These are phyloP conservation scores for Aspergillus felis DNA, from an alignment of 2,329 filamentous ascomycete genomes.

Conservation along the genomic window DNA sequence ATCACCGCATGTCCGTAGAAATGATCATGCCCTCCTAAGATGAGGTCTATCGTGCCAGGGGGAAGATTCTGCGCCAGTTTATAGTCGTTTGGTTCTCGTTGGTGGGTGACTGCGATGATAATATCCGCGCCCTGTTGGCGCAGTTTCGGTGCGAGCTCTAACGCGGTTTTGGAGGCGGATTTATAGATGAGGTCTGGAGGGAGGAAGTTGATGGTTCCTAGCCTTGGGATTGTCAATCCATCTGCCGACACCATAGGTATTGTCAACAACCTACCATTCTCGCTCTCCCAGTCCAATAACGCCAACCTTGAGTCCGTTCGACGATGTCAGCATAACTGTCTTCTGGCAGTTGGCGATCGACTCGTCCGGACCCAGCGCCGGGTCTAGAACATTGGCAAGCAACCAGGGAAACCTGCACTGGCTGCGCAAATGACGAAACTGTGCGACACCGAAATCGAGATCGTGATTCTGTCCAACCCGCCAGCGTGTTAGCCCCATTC, in stretches of 20 bases:
- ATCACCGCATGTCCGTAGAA: conserved; percentile 75
- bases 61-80: conserved; percentile 72
- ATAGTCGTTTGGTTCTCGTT: conserved; percentile 83
- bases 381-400: conserved; percentile 82
- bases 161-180: conserved; percentile 71
- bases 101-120: conserved; percentile 77
- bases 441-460: conserved; percentile 82
- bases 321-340: conserved; percentile 72
- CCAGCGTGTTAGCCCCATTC: conserved; percentile 4
- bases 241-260: neutral
- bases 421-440: conserved; percentile 67
- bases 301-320: conserved; percentile 81
- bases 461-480: conserved; percentile 68
- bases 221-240: conserved; percentile 37
- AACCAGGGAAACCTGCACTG: conserved; percentile 88
- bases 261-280: conserved; percentile 57
- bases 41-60: conserved; percentile 72
- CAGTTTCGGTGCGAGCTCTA: conserved; percentile 68
- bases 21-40: conserved; percentile 87
- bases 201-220: conserved; percentile 81
- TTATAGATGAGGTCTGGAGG: conserved; percentile 79
- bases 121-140: conserved; percentile 76
- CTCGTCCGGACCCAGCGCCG: conserved; percentile 68
- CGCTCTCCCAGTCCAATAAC: conserved; percentile 81
- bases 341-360: conserved; percentile 72